Base-by-base conservation (phyloP, 192 early-diverging fungal species). In the Rhizophagus sp. region DNA sequence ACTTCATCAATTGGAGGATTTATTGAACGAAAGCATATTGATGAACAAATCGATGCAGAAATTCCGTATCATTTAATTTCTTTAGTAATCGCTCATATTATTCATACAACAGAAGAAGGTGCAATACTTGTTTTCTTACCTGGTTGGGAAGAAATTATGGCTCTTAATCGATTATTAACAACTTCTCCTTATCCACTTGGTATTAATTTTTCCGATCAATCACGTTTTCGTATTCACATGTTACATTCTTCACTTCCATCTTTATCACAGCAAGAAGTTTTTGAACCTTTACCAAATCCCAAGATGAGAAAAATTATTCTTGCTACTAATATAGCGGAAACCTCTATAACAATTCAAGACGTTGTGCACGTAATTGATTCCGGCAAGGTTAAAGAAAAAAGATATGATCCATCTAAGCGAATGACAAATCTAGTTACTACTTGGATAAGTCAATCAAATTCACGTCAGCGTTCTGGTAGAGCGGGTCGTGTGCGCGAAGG, bases 41-140 rank as follows among this genome's bases (percentile, higher is more conserved):
- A 80, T 25, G 86, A 87, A 36, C 62, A 79, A n/a, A 34, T 79
- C 7, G 84, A 87, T 62, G 86, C 86, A 13, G 82, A 85, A 63
- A 82, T 87, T 30, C 86, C 86, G 9, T 80, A 82, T 4, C 44
- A 80, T 34, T 33, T 87, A 67, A 87, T 87, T 36, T 79, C 84
- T 24, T 81, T 87, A 69, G 80, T 82, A 0, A 80, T 87, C 33
- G 82, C 86, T 2, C 84, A 87, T 52, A 85, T 87, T 74, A 75
- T 84, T 64, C 79, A 81, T 67, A 82, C 85, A 9, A 82, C 79
- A n/a, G 41, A 66, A 1, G 74, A 78, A 11, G 94, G 95, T 2
- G 90, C 93, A 0, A 92, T 96, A 15, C 80, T 96, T 10, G 85
- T 96, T 39, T 96, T 96, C 82, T 68, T 96, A 47, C 87, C 89